Conservation (phyloP, 1,139 yeast genomes). For the Saccharomycopsis phalli region DNA sequence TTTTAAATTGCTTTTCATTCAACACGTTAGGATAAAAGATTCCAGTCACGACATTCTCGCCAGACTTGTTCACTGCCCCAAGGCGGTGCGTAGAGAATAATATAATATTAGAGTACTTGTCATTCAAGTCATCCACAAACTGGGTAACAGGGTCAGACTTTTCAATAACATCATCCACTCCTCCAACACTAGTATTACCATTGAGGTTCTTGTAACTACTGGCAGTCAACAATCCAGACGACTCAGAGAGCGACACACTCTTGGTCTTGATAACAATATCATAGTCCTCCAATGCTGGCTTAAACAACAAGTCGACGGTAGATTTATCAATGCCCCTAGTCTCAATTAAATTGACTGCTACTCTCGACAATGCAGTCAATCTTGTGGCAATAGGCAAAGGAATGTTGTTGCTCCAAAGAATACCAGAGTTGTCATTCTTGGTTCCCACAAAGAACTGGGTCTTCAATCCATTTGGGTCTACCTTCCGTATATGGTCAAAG, state of each 20-base stretch:
- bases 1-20: slow-evolving; percentile 56
- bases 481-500: slow-evolving; percentile 56
- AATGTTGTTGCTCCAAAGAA: slow-evolving; percentile 65
- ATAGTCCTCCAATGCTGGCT: slow-evolving; percentile 77
- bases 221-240: slow-evolving; percentile 49
- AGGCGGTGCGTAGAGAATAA: slow-evolving; percentile 53
- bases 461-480: slow-evolving; percentile 74
- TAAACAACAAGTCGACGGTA: slow-evolving; percentile 50
- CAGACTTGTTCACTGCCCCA: slow-evolving; percentile 39
- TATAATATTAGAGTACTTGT: slow-evolving; percentile 43
- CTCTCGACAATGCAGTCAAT: slow-evolving; percentile 78
- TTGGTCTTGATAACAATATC: slow-evolving; percentile 65
- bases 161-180: slow-evolving; percentile 25
- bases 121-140: slow-evolving; percentile 46
- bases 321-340: slow-evolving; percentile 35
- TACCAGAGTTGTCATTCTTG: slow-evolving; percentile 75
- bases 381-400: slow-evolving; percentile 78
- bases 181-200: slow-evolving; percentile 24
- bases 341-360: slow-evolving; percentile 50
- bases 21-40: slow-evolving; percentile 62
- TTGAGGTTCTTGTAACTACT: slow-evolving; percentile 60
- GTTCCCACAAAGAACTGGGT: slow-evolving; percentile 79
- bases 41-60: slow-evolving; percentile 62
- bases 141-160: slow-evolving; percentile 50
- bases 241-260: slow-evolving; percentile 30